A percentile compares a stretch with the other conserved stretches of the same genome.
These are phyloP conservation scores for Collybia mongolica DNA, from an alignment of 768 basidiomycete genomes.

Conservation along the genomic window DNA sequence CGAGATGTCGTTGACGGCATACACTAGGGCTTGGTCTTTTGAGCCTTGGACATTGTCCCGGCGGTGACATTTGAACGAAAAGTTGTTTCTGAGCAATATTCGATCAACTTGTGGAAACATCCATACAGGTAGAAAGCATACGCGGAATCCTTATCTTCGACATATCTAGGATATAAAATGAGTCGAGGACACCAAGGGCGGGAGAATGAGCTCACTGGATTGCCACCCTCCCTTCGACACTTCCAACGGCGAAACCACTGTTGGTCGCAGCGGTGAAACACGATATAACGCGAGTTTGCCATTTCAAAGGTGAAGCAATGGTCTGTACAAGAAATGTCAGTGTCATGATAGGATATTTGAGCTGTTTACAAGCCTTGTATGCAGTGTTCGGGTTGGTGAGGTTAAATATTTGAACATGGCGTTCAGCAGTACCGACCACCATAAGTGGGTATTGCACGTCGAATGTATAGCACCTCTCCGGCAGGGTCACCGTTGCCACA, in stretches of 20 bases:
- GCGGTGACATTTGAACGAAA: conserved; percentile 85
- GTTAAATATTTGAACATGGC: conserved; percentile 89
- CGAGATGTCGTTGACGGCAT: conserved; percentile 81
- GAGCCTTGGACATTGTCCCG: conserved; percentile 51
- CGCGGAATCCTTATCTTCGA: conserved; percentile 80
- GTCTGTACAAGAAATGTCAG: conserved; percentile 41
- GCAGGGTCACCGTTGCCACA: conserved; percentile 74
- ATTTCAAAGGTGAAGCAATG: conserved; percentile 84
- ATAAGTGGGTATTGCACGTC: conserved; percentile 80
- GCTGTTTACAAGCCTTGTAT: conserved; percentile 56
- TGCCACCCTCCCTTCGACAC: conserved; percentile 89
- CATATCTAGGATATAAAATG: conserved; percentile 50
- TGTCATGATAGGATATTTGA: background rate
- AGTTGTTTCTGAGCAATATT: conserved; percentile 55
- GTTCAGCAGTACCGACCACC: conserved; percentile 92
- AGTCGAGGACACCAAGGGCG: background rate
- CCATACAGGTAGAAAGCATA: conserved; percentile 27
- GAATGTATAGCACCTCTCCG: conserved; percentile 88
- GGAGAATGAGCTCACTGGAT: conserved; percentile 71
- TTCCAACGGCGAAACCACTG: conserved; percentile 81
- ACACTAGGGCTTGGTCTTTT: conserved; percentile 71
- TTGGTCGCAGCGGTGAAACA: conserved; percentile 69
- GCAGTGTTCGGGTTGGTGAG: conserved; percentile 76
- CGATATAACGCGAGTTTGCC: conserved; percentile 86
- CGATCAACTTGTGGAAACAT: background rate